These are phyloP conservation scores for Leishmania guyanensis DNA, from an alignment of 208 protist genomes.

Conservation along the genomic window DNA sequence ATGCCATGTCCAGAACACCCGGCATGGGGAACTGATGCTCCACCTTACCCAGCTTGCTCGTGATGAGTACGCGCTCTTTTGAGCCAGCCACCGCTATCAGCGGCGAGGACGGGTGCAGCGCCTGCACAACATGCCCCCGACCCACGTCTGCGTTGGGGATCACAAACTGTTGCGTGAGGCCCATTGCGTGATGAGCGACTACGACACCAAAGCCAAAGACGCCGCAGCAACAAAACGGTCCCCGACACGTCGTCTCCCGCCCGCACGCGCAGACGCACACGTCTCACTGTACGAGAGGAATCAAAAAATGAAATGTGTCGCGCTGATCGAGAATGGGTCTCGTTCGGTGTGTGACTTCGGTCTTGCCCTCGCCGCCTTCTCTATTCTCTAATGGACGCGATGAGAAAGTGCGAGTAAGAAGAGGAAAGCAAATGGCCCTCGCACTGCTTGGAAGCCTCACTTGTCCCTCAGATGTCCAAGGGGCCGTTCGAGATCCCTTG, in stretches of 20 bases:
- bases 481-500: not conserved
- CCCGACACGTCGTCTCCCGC: not conserved
- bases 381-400: not conserved
- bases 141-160: conserved; percentile 62
- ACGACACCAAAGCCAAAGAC: not conserved
- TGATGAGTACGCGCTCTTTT: conserved; percentile 83
- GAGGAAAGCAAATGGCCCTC: not conserved
- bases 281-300: not conserved
- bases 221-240: not conserved
- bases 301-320: not conserved
- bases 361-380: not conserved
- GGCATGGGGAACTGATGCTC: conserved; percentile 78
- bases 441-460: not conserved
- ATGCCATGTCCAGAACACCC: conserved; percentile 80
- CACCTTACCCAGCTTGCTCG: conserved; percentile 75
- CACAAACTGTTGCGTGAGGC: conserved; percentile 78
- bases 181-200: conserved; percentile 38
- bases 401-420: not conserved
- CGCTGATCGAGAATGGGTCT: not conserved
- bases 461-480: not conserved
- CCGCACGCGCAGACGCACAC: not conserved
- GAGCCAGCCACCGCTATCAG: conserved; percentile 76
- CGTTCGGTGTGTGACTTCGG: not conserved
- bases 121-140: conserved; percentile 62
- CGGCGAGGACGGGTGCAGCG: conserved; percentile 72